Evolutionary conservation across 257 asterid genomes (phyloP).

Genomic region (Ilex aquifolium): DNA sequence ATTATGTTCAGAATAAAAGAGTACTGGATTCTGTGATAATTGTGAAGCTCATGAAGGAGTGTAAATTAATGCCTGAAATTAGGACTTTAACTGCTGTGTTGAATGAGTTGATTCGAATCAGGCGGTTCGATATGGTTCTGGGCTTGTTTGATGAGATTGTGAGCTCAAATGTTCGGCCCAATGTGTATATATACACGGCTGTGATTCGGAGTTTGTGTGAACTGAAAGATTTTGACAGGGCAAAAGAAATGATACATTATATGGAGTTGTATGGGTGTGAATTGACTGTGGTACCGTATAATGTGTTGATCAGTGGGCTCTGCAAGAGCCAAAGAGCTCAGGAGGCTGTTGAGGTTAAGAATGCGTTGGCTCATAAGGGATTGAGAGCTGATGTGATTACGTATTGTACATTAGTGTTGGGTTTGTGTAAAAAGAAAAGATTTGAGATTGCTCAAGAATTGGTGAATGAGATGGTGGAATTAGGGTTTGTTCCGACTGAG

Average conservation of each 20-base stretch:
- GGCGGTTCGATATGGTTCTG: slow-evolving; percentile 58
- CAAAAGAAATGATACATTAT: slow-evolving; percentile 49
- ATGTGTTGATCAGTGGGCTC: slow-evolving; percentile 80
- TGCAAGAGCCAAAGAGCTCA: slow-evolving; percentile 56
- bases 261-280: slow-evolving; percentile 38
- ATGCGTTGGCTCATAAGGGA: slow-evolving; percentile 34
- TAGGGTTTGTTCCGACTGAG: slow-evolving; percentile 58
- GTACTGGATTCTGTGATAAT: slow-evolving; percentile 56
- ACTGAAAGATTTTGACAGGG: slow-evolving; percentile 51
- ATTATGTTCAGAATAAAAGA: slow-evolving; percentile 54
- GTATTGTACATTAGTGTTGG: slow-evolving; percentile 59
- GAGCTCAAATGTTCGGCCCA: slow-evolving; percentile 34
- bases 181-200: slow-evolving; percentile 55
- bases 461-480: slow-evolving; percentile 65
- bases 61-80: slow-evolving; percentile 65
- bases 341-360: slow-evolving; percentile 73
- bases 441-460: slow-evolving; percentile 46
- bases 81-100: slow-evolving; percentile 73
- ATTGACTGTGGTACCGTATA: slow-evolving; percentile 61
- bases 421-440: slow-evolving; percentile 51
- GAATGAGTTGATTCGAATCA: slow-evolving; percentile 51
- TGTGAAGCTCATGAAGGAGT: slow-evolving; percentile 54
- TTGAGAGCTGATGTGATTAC: slow-evolving; percentile 70
- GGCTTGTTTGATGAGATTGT: slow-evolving; percentile 50
- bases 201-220: slow-evolving; percentile 73